These are phyloP conservation scores for Juglanconis oblonga DNA, from an alignment of 2,329 filamentous ascomycete species.

Conservation along the genomic window DNA sequence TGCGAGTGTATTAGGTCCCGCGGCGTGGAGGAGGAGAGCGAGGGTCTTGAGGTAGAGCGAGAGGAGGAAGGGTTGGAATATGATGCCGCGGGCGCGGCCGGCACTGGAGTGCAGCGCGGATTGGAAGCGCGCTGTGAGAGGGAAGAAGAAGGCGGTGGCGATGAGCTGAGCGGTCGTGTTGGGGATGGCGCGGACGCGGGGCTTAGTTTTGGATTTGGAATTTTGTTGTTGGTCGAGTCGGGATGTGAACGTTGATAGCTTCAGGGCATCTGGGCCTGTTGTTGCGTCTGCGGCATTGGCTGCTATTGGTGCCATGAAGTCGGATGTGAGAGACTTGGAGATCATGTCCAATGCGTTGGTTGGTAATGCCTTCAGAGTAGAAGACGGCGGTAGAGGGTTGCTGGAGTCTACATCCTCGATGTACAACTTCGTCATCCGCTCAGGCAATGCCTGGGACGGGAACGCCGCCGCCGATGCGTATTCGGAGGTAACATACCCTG, in stretches of 20 bases:
- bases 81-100: constrained; percentile 50
- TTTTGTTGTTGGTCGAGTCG: constrained; percentile 62
- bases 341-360: constrained; percentile 65
- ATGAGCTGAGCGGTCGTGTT: constrained; percentile 80
- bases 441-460: constrained; percentile 76
- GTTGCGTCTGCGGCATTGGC: constrained; percentile 75
- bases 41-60: constrained; percentile 83
- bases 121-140: constrained; percentile 78
- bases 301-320: constrained; percentile 78
- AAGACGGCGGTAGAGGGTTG: constrained; percentile 24
- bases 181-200: constrained; percentile 55
- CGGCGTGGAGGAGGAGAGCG: constrained; percentile 75
- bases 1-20: constrained; percentile 73
- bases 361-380: constrained; percentile 49
- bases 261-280: constrained; percentile 79
- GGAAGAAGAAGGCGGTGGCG: constrained; percentile 77
- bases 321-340: constrained; percentile 63
- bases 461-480: constrained; percentile 57
- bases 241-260: constrained; percentile 84
- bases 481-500: constrained; percentile 65
- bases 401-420: constrained; percentile 31
- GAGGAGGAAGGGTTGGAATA: constrained; percentile 73
- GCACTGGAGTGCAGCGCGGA: constrained; percentile 48
- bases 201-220: constrained; percentile 28
- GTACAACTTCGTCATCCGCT: constrained; percentile 72